Base-by-base conservation (phyloP, 2,329 filamentous ascomycete genomes). In the Exophiala dermatitidis region DNA sequence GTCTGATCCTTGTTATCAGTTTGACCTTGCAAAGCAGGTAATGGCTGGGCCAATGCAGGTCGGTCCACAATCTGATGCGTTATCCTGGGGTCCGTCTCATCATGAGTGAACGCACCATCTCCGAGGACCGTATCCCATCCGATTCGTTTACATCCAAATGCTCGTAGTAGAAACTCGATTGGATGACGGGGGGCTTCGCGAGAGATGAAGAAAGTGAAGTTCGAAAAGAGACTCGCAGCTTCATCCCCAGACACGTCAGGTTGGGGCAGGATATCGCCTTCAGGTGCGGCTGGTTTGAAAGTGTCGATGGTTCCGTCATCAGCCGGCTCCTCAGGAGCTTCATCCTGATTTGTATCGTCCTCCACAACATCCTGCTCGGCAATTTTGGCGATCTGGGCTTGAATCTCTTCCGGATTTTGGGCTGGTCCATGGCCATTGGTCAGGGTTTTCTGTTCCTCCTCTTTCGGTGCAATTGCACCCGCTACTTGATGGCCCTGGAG, bases 61-160 rank as follows among this genome's bases (percentile, higher is more conserved):
- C 93, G 82, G 69, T 98, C 93, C 52, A 98, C 88, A 61, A 98
- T 85, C 69, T 98, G 93, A 71, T 98, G 93, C 30, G 93, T 98
- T 63, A 98, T 97, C 51, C 84, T 77, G 4, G 88, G 81, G 66
- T 98, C 90, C 10, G 82, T 77, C 73, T 97, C 91, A 67, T 95
- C 82, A 47, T 87, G 86, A 32, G 90, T 97, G 73, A 88, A 98
- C 46, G 93, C 87, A 44, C 93, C 93, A 58, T 90, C 90, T 48
- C 93, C 93, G 19, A 95, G 79, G 26, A 95, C 85, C 32, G 83
- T 79, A 66, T 97, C 91, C 93, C 93, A 98, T 40, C 90, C 93
- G 62, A 98, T 85, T 42, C 91, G 83, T 75, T 91, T 95, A 77
- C 91, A 97, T 59, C 93, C 93, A 66, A 97, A 98, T 2, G 91